Conservation (phyloP, 441 rosid species). For the Raphanus hybrid region DNA sequence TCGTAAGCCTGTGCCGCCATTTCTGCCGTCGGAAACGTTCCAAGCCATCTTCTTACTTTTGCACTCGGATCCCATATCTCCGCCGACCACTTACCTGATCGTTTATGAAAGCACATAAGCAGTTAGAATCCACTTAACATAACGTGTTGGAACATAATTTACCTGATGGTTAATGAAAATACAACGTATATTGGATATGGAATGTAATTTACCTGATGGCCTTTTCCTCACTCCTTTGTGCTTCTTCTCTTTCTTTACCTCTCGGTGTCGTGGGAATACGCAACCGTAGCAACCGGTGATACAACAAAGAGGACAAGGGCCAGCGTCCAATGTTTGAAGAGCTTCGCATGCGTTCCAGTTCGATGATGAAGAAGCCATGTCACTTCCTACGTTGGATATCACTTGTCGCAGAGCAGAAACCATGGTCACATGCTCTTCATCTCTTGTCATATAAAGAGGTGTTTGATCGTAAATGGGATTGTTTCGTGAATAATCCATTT, state of each 20-base stretch:
- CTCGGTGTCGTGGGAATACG: neutral
- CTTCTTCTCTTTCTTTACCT: conserved; percentile 1
- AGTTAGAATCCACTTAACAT: neutral
- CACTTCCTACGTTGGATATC: conserved; percentile 4
- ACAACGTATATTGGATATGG: neutral
- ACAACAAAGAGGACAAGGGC: neutral
- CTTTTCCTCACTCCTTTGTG: conserved; percentile 11
- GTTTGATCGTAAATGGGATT: neutral
- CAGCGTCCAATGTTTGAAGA: neutral
- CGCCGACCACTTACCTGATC: conserved; percentile 8
- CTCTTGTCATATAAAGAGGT: neutral
- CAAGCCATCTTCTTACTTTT: neutral
- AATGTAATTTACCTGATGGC: neutral
- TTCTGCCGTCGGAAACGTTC: neutral
- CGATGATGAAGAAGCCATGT: neutral
- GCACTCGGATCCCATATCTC: conserved; percentile 8
- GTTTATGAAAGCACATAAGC: neutral
- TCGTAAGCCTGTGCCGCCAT: neutral
- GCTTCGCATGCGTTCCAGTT: neutral
- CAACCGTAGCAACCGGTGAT: conserved; percentile 14
- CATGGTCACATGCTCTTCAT: conserved; percentile 7
- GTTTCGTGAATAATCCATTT: neutral
- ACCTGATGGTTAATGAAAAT: too few relatives aligned
- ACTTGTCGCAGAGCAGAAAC: conserved; percentile 8
- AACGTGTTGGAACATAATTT: neutral